Base-by-base conservation (phyloP, 2,329 filamentous ascomycete genomes). In the Colletotrichum sp. region DNA sequence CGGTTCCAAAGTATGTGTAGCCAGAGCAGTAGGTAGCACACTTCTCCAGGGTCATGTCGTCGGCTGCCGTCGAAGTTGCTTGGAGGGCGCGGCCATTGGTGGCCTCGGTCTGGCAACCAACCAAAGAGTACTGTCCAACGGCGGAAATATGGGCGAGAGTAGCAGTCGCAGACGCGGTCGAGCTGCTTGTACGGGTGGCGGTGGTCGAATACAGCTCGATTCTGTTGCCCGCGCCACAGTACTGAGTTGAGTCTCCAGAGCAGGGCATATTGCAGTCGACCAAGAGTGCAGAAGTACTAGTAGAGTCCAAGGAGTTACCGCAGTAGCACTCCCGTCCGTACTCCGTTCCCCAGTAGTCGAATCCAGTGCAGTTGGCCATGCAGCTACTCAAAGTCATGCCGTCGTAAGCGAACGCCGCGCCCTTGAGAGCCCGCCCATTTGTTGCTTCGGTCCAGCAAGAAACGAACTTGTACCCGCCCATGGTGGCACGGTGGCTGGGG, bases 381-480 rank as follows among this genome's bases (percentile, higher is more conserved):
- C 88, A 90, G 56, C 81, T 83, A 71, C 89, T 87, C 12, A 89
- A 80, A 3, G 88, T 90, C 88, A 90, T 89, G 26, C 82, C 81
- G 52, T 89, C 86, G 76, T 87, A 86, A 24, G 85, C 86, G 65
- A 85, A 87, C 6, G 81, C 77, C 5, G 82, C 82, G 26, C 82
- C 86, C 18, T 76, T 71, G 8, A 90, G 82, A 7, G 89, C 88
- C n/a, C 89, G 85, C 13, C 84, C 84, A 9, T 86, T 86, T 14
- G 83, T 84, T 71, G 84, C 79, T 77, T 90, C 89, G 32, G 84
- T 86, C 79, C 89, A 93, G 84, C 93, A 95, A 69, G 92, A 93
- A 16, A 89, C 81, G 77, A 91, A 88, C 62, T 85, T 85, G 86
- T 92, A 94, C 59, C 87, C 86, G 70, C 85, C 85, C 5, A 90